Evolutionary conservation across 345 rosid genomes (phyloP), one percentile per base, ranked within the genome.

Genomic region (Eucalyptus decipiens): DNA sequence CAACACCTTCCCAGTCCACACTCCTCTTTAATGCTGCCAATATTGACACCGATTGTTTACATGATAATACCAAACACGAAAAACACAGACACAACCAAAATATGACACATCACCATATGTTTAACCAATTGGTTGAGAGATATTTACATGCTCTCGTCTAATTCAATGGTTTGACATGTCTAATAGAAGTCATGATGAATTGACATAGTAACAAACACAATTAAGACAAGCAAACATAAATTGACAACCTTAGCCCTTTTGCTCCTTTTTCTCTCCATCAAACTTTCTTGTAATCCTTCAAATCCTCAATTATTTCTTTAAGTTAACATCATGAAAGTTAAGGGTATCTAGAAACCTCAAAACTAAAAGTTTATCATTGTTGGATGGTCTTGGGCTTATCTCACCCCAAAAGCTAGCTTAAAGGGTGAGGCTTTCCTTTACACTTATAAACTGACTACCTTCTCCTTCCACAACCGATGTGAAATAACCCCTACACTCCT

Each of bases 1-100:
- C 32, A 8, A 30, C 19, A 30, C 18, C 9, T 30, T 1, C 9
- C 34, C 3, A 6, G 5, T 6, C 32, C 5, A 1, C 10, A 0
- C 72, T 62, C 18, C 34, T 62, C 8, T 7, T 14, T 14, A 62
- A 62, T 7, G 18, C 19, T 62, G 0, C 72, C 19, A 62, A 14
- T 62, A 62, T 62, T 15, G 7, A 15, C 51, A 49, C 7, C 0
- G 7, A 14, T 0, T 49, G 3, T 5, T 49, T 49, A 15, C 18
- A 49, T 5, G 18, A 49, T 6, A 15, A 5, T 49, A 49, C 18
- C 51, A 49, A 49, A 49, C 7, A 49, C 1, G 7, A 49, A 15
- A 50, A 49, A 49, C 51, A 49, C 51, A 5, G 0, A 49, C 18
- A 14, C 51, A 14, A 5, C 51, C 51, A 2, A 67, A n/a, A 8